These are phyloP conservation scores for Eimeria sp. DNA, from an alignment of 169 alveolate species.

Conservation along the genomic window DNA sequence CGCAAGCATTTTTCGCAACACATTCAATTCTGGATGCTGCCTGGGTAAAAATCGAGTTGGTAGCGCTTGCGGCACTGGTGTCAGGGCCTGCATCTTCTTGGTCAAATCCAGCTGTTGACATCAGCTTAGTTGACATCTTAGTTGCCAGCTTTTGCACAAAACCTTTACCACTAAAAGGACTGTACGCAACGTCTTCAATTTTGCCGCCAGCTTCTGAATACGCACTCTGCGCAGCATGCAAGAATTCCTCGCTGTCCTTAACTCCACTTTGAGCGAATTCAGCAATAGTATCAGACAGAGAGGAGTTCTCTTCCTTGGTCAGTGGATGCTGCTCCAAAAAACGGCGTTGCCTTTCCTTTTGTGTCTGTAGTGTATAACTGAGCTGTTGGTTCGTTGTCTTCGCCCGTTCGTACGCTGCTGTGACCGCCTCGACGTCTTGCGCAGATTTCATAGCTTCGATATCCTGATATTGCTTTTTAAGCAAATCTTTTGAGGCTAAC, in stretches of 20 bases:
- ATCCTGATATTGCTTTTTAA: not conserved
- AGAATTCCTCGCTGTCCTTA: not conserved
- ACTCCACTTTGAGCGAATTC: not conserved
- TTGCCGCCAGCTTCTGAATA: not conserved
- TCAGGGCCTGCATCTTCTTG: not conserved
- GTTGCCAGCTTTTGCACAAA: not conserved
- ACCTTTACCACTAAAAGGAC: not conserved
- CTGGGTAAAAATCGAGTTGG: not conserved
- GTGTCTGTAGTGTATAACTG: not conserved
- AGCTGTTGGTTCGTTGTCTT: not conserved
- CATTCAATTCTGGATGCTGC: not conserved
- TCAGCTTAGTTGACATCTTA: not conserved
- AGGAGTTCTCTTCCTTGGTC: not conserved
- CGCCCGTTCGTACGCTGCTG: not conserved
- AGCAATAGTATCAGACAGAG: not conserved
- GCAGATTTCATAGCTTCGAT: not conserved
- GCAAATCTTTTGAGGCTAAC: not conserved
- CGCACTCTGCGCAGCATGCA: not conserved
- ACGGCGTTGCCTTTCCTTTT: not conserved
- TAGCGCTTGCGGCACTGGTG: not conserved
- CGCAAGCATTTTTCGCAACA: not conserved
- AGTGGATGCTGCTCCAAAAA: not conserved
- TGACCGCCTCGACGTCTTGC: not conserved
- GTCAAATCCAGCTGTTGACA: no score
- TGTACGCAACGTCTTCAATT: not conserved